Evolutionary conservation across 768 basidiomycete genomes (phyloP).

Genomic region (Royoungia palumana): DNA sequence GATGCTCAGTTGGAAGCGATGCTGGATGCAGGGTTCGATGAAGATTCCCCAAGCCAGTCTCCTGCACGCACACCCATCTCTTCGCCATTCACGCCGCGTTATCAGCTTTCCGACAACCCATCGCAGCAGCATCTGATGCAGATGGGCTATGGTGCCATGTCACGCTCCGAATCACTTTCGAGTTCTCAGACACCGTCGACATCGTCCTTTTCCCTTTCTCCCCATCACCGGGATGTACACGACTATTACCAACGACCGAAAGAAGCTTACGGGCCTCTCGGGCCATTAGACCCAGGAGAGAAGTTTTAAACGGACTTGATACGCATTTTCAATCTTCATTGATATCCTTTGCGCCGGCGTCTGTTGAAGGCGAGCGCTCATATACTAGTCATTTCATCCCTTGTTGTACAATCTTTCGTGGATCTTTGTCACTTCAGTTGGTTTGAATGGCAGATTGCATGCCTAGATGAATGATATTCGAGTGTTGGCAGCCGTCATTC

Average conservation of each 20-base stretch:
- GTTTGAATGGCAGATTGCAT: background rate
- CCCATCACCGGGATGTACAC: conserved; percentile 27
- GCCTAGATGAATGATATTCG: background rate
- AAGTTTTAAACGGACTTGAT: conserved; percentile 39
- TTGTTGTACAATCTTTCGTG: conserved; percentile 11
- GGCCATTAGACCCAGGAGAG: conserved; percentile 59
- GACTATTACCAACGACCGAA: conserved; percentile 36
- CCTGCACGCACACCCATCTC: conserved; percentile 34
- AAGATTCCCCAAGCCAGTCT: conserved; percentile 48
- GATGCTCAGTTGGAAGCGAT: conserved; percentile 85
- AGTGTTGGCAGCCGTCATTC: too few species aligned
- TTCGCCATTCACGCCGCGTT: conserved; percentile 46
- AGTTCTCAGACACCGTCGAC: conserved; percentile 25
- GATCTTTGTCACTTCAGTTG: background rate
- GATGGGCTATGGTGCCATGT: conserved; percentile 52
- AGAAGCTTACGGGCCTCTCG: conserved; percentile 47
- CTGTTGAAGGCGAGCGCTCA: background rate
- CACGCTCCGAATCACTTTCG: conserved; percentile 43
- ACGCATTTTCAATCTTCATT: conserved; percentile 29
- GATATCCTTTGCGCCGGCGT: conserved; percentile 8
- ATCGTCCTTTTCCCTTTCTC: conserved; percentile 32
- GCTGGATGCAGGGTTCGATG: conserved; percentile 86
- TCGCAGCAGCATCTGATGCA: conserved; percentile 28
- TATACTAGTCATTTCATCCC: conserved; percentile 3
- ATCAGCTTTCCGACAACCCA: conserved; percentile 60